These are phyloP conservation scores for Tolypocladium cylindrosporum DNA, from an alignment of 2,329 filamentous ascomycete species.

Conservation along the genomic window DNA sequence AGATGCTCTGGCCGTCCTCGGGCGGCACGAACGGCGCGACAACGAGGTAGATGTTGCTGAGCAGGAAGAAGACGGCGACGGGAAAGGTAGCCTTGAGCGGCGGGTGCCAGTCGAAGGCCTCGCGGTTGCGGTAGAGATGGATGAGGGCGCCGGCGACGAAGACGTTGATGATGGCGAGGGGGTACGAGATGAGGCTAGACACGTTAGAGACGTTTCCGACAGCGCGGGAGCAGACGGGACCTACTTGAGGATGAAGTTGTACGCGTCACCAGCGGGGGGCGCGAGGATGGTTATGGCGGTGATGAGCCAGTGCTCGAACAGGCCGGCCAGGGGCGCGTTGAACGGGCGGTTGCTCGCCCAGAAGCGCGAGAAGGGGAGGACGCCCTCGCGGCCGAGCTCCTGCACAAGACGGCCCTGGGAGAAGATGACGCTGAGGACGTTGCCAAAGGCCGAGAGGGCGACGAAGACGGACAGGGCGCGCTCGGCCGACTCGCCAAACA, in stretches of 20 bases:
- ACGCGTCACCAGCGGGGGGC: slow-evolving; percentile 56
- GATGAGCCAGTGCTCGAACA: slow-evolving; percentile 55
- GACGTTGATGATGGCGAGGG: slow-evolving; percentile 47
- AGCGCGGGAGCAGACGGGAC: slow-evolving; percentile 6
- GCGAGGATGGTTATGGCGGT: slow-evolving; percentile 57
- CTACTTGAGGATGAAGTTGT: slow-evolving; percentile 52
- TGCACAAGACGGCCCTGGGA: slow-evolving; percentile 57
- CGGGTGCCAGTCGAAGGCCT: slow-evolving; percentile 39
- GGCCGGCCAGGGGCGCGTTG: slow-evolving; percentile 49
- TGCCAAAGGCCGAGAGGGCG: slow-evolving; percentile 57
- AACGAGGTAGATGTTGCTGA: slow-evolving; percentile 52
- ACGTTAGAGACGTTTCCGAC: background rate
- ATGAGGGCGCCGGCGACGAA: slow-evolving; percentile 44
- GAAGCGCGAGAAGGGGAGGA: slow-evolving; percentile 52
- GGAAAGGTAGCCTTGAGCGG: slow-evolving; percentile 45
- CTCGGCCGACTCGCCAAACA: slow-evolving; percentile 43
- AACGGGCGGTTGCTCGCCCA: slow-evolving; percentile 57
- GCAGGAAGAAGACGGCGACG: slow-evolving; percentile 46
- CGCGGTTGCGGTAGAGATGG: slow-evolving; percentile 40
- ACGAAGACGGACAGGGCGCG: slow-evolving; percentile 55
- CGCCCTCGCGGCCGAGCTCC: slow-evolving; percentile 55
- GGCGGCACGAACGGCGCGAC: slow-evolving; percentile 49
- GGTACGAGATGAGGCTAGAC: slow-evolving; percentile 51
- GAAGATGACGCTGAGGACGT: slow-evolving; percentile 59
- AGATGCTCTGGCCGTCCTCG: slow-evolving; percentile 38